A percentile compares a stretch with the other conserved stretches of the same genome.
Conservation (phyloP, 176 grass and related monocot genomes). For the Microstegium vimineum region DNA sequence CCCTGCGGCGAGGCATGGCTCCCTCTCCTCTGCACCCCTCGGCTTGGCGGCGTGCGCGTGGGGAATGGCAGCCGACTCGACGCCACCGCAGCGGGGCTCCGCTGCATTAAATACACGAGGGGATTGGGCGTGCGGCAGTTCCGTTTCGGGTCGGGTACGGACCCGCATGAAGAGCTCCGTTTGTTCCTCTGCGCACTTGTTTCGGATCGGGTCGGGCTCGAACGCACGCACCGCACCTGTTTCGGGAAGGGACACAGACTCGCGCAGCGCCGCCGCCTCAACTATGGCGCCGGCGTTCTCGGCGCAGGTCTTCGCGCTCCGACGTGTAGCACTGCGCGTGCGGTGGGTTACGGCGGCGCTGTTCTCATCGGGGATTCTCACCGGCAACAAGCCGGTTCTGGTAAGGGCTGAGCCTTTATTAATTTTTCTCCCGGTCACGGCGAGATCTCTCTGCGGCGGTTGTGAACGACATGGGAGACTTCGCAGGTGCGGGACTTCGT, state of each 20-base stretch:
- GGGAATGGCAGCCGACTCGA: background rate
- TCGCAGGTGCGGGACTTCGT: constrained; percentile 88
- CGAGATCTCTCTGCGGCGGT: constrained; percentile 16
- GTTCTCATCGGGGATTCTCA: constrained; percentile 52
- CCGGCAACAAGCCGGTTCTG: constrained; percentile 64
- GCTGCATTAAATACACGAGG: background rate
- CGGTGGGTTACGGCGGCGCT: constrained; percentile 9
- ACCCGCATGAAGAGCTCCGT: background rate
- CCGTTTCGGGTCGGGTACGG: background rate
- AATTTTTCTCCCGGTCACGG: background rate
- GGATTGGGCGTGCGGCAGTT: background rate
- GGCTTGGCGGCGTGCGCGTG: background rate
- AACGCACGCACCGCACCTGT: background rate
- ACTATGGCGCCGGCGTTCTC: constrained; percentile 37
- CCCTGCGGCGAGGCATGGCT: background rate
- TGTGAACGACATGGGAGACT: background rate
- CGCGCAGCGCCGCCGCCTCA: background rate
- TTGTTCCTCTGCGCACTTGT: background rate
- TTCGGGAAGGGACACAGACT: background rate
- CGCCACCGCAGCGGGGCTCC: background rate
- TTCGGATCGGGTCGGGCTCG: background rate
- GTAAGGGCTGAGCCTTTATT: constrained; percentile 24
- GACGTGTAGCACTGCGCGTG: constrained; percentile 3
- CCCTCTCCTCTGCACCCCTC: background rate
- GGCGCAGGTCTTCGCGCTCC: constrained; percentile 11